Evolutionary conservation across 345 rosid genomes (phyloP), one percentile per base, ranked within the genome.

Genomic region (Gossypium thurberi): DNA sequence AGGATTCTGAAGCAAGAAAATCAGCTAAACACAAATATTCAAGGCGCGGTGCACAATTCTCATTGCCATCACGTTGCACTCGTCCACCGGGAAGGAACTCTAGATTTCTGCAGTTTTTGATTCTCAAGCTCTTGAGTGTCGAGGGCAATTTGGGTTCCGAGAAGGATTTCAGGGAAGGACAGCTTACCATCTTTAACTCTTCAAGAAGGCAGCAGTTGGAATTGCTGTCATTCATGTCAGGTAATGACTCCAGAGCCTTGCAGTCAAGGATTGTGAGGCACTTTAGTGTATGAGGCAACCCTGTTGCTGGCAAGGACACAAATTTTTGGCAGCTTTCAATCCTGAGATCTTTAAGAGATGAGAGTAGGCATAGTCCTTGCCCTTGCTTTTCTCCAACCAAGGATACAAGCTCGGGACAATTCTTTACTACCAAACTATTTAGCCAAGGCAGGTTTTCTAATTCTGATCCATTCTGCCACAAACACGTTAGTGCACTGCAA

Each of bases 101-200:
- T 17, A 73, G 33, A 23, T 20, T 40, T 8, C 15, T 26, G 52
- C 73, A 72, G 17, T 59, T 60, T 25, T 18, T 12, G 2, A 72
- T 72, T 42, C 10, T 28, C 47, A 50, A 71, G 55, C 15, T 51
- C 70, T 59, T 46, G 3, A 70, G 74, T 1, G 60, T 40, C 44
- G 1, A 5, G 4, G 72, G 64, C 33, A 58, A 65, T 20, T 64
- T 59, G 43, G 60, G 64, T 40, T 6, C n/a, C 3, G 52, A 53
- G 40, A 75, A 74, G 14, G n/a, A 66, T 28, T 3, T 14, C 25
- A 81, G 74, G 56, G 78, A 74, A 26, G 78, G 67, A 55, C 78
- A 81, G 11, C 56, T 72, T 59, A 10, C 28, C 14, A 77, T 74
- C 67, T 64, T 23, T 37, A 78, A 57, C n/a, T 25, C 52, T 60